Conservation (phyloP, 805 yeast species). For the Metschnikowia bowlesiae region DNA sequence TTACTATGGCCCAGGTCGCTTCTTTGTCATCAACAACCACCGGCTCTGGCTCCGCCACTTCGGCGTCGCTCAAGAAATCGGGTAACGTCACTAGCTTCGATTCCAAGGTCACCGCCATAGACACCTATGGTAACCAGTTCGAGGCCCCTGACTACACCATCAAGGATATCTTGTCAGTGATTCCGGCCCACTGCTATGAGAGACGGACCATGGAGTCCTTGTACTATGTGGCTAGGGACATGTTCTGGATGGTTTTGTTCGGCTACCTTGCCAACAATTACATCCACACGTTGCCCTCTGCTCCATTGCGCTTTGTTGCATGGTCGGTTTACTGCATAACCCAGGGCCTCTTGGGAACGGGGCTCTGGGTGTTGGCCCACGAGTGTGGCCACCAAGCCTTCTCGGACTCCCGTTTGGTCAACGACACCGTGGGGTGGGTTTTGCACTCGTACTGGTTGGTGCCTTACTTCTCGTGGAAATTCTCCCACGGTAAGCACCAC, state of each 20-base stretch:
- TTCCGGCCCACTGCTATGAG: conserved; percentile 72
- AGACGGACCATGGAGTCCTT: conserved; percentile 53
- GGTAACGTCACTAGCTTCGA: conserved; percentile 43
- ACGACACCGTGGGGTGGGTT: conserved; percentile 80
- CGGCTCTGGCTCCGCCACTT: conserved; percentile 6
- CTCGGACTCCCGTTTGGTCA: conserved; percentile 64
- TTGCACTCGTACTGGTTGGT: conserved; percentile 75
- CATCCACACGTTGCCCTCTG: conserved; percentile 40
- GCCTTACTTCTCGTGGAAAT: conserved; percentile 87
- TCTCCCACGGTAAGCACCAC: conserved; percentile 81
- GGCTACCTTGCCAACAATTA: conserved; percentile 52
- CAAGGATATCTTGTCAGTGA: conserved; percentile 66
- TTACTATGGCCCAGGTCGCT: conserved; percentile 14
- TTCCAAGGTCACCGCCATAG: conserved; percentile 42
- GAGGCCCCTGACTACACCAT: conserved; percentile 72
- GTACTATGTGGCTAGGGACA: conserved; percentile 65
- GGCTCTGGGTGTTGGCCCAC: conserved; percentile 83
- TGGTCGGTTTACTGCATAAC: conserved; percentile 55
- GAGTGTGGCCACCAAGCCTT: conserved; percentile 92
- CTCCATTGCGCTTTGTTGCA: conserved; percentile 44
- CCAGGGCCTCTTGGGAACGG: conserved; percentile 69
- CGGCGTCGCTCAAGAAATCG: conserved; percentile 20
- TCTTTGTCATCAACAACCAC: conserved; percentile 11
- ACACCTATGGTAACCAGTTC: conserved; percentile 62
- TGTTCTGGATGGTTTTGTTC: conserved; percentile 42